These are phyloP conservation scores for Umbellularia californica DNA, from an alignment of 164 flowering plant species.

Conservation along the genomic window DNA sequence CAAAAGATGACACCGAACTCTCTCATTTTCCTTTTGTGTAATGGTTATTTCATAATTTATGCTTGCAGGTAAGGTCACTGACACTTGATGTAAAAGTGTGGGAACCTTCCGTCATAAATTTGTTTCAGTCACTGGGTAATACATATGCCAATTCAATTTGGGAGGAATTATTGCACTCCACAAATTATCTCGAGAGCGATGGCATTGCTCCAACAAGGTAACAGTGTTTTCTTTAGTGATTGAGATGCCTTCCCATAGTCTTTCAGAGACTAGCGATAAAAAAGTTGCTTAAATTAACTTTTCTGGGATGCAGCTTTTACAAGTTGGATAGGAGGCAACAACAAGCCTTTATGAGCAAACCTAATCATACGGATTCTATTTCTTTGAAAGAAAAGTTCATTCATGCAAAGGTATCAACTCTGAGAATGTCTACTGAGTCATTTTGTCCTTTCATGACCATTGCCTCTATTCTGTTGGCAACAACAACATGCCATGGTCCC, in stretches of 20 bases:
- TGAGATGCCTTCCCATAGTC: no score
- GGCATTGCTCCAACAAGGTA: constrained; percentile 43
- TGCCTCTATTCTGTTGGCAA: no score
- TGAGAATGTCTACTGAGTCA: no score
- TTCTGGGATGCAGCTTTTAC: constrained; percentile 36
- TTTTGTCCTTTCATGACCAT: no score
- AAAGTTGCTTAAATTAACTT: background rate
- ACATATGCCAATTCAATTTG: constrained; percentile 72
- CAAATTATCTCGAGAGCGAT: constrained; percentile 34
- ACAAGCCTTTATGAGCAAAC: constrained; percentile 43
- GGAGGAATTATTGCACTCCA: constrained; percentile 64
- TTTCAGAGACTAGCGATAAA: no score
- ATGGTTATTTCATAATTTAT: background rate
- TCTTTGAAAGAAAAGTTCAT: constrained; percentile 78
- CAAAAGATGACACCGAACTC: no score
- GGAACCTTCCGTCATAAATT: constrained; percentile 80
- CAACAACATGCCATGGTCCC: no score
- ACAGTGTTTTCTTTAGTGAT: no score
- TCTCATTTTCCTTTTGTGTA: no score
- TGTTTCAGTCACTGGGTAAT: constrained; percentile 88
- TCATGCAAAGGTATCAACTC: constrained; percentile 68
- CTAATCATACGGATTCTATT: constrained; percentile 56
- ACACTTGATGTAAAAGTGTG: constrained; percentile 91
- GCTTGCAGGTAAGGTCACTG: constrained; percentile 77
- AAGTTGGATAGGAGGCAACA: constrained; percentile 37